Base-by-base conservation (phyloP, 768 basidiomycete species). In the Megacollybia marginata region DNA sequence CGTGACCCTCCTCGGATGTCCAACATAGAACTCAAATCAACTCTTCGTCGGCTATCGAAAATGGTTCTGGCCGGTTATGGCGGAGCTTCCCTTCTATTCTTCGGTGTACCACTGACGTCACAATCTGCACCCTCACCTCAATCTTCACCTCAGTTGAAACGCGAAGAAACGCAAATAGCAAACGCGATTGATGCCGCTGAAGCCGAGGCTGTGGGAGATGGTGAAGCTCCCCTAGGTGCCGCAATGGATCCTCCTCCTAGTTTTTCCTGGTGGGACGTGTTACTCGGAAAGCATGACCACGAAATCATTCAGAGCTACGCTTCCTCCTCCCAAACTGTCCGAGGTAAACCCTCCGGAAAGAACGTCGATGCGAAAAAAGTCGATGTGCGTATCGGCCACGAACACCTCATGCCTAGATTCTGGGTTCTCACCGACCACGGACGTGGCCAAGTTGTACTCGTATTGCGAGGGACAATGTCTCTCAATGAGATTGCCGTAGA, bases 401-500 rank as follows among this genome's bases (percentile, higher is more conserved):
- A 84, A 55, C 75, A 79, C 52, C 72, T 82, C 53, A 85, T 89
- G 82, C 89, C 90, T 2, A 73, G 87, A 33, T 92, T 85, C 61
- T 92, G 90, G 88, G 83, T 91, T 4, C 71, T 92, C 16, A 90
- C 87, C 1, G 90, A 92, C 61, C 85, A 92, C 58, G 73, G 73
- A 42, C 73, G 89, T 35, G 69, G 67, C 5, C 84, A 91, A 61
- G 75, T 92, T 44, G 85, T 91, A 9, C 75, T 92, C 20, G 85
- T 91, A 13, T 68, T 88, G 43, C 70, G 85, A 67, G 83, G 89
- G 11, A 92, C 90, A 2, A 87, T 91, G 87, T 86, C 85, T 2
- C 69, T 92, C 40, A 92, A 92, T 57, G 89, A 92, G 64, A 78
- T 92, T 5, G 89, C 88, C 13, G 88, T 87, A 9, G 88, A 92